phyloP scores from a whole-genome alignment of 2,329 filamentous ascomycete species.

The Graphilbum ipis-grandicollis region DNA sequence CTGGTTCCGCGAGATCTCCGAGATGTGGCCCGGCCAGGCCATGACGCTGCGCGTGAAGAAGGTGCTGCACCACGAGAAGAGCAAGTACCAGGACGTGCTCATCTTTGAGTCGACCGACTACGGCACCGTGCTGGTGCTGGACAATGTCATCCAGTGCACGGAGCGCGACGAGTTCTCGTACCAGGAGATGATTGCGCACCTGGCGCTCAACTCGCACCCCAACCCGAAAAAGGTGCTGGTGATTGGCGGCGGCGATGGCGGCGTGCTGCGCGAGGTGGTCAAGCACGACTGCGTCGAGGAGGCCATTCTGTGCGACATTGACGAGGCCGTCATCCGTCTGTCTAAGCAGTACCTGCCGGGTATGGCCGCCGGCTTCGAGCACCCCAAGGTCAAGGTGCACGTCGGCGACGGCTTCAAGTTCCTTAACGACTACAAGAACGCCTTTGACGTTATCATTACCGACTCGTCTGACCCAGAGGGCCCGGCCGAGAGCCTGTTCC shows the following conservation, averaged over 20 bases:
- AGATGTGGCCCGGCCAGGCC: slow-evolving; percentile 99
- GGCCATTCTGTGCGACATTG: slow-evolving; percentile 94
- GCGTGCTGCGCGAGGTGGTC: slow-evolving; percentile 94
- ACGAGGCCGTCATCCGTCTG: slow-evolving; percentile 95
- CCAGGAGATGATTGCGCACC: slow-evolving; percentile 99
- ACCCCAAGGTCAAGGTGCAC: slow-evolving; percentile 85
- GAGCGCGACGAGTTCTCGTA: slow-evolving; percentile 98
- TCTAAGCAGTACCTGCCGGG: slow-evolving; percentile 94
- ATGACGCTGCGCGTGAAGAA: slow-evolving; percentile 98
- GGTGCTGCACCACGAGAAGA: slow-evolving; percentile 97
- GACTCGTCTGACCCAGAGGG: slow-evolving; percentile 96
- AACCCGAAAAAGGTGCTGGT: slow-evolving; percentile 97
- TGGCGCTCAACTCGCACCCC: slow-evolving; percentile 96
- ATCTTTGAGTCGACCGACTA: slow-evolving; percentile 98
- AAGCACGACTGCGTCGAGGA: slow-evolving; percentile 97
- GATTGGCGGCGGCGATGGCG: slow-evolving; percentile 93
- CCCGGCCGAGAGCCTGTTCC: slow-evolving; percentile 88
- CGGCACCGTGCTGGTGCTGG: slow-evolving; percentile 87
- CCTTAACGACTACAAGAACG: slow-evolving; percentile 87
- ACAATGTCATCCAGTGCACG: slow-evolving; percentile 98
- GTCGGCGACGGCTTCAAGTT: slow-evolving; percentile 98
- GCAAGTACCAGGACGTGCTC: slow-evolving; percentile 95
- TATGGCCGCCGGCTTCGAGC: slow-evolving; percentile 85
- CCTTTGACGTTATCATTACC: slow-evolving; percentile 98
- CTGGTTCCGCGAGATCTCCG: slow-evolving; percentile 98